These are phyloP conservation scores for Podospora pseudocomata DNA, from an alignment of 495 filamentous ascomycete genomes.

Conservation along the genomic window DNA sequence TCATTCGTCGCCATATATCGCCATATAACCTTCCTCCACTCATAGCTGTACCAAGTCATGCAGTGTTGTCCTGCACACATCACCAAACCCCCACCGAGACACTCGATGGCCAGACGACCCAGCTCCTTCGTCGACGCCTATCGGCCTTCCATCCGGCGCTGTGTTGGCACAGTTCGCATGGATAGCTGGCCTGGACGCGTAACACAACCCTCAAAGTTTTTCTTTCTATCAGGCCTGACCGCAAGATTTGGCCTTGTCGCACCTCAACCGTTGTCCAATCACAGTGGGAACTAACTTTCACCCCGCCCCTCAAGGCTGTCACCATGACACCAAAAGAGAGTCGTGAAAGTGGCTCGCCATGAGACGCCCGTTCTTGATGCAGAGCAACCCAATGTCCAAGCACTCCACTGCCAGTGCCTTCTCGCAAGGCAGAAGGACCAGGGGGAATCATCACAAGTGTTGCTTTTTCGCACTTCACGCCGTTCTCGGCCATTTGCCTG, in stretches of 20 bases:
- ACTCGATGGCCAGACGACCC: background rate
- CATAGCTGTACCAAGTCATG: no score
- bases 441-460: background rate
- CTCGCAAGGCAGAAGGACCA: background rate
- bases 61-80: background rate
- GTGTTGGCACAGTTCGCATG: background rate
- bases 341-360: background rate
- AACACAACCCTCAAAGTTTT: background rate
- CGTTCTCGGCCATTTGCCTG: background rate
- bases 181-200: background rate
- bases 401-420: background rate
- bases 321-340: background rate
- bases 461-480: background rate
- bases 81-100: background rate
- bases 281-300: background rate
- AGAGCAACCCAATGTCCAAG: constrained; percentile 9
- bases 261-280: background rate
- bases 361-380: background rate
- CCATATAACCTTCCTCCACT: no score
- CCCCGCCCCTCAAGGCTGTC: constrained; percentile 3
- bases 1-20: background rate
- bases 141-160: background rate
- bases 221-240: constrained; percentile 10
- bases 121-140: background rate
- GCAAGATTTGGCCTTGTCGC: constrained; percentile 5